Base-by-base conservation (phyloP, 148 eudicot species). In the Persicaria maculosa region DNA sequence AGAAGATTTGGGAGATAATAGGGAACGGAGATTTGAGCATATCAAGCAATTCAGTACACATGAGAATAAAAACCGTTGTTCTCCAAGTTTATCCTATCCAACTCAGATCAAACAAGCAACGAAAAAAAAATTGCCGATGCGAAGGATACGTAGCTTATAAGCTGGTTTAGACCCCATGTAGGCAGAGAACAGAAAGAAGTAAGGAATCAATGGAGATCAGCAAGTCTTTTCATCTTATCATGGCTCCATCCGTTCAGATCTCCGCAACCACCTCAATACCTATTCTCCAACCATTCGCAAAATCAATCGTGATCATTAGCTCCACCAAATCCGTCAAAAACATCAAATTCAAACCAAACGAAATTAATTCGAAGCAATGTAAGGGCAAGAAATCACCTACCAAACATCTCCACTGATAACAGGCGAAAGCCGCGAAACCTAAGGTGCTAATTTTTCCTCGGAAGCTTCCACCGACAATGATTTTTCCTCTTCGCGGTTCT, bases 121-220 rank as follows among this genome's bases (percentile, higher is more conserved):
- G 40, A 73, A 43, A 65, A 61, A 62, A 20, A 47, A n/a, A 65
- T 6, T 12, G 20, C 45, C 3, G 69, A 47, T 2, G 1, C 43
- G 50, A 88, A 93, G 96, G 96, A 94, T 94, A 94, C 98, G 98
- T 50, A 94, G 96, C 97, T 94, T 94, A 71, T 94, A 94, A 79
- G 97, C 96, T 72, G 97, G 97, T 81, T 94, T 85, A 44, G 92
- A 87, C 75, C 93, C 78, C 92, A 89, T 91, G 65, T 64, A 46
- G 67, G 68, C 40, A 44, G 43, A 67, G 71, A 47, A 47, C 2
- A 25, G 15, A 64, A n/a, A 12, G 25, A 20, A 64, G 17, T 7
- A 65, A 48, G 9, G 15, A 69, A 44, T 47, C n/a, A 31, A 14
- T 47, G 52, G 54, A n/a, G 50, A 46, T 9, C 9, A 47, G 74